A percentile compares a stretch with the other conserved stretches of the same genome.
Conservation (phyloP, 495 filamentous ascomycete species). For the Penicillium waksmanii region DNA sequence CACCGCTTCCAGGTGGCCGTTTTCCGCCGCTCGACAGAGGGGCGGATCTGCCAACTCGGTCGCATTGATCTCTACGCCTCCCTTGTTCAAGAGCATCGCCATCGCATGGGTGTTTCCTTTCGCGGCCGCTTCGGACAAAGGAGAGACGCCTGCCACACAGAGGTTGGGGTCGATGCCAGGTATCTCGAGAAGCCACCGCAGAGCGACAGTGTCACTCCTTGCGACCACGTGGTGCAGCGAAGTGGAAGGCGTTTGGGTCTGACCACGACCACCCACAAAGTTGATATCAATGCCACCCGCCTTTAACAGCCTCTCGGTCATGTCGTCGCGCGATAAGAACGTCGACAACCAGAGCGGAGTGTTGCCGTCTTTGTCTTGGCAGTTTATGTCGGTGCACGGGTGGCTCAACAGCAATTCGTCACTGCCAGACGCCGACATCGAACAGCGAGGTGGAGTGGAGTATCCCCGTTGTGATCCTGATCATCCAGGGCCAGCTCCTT, state of each 20-base stretch:
- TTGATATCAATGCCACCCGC: too few species aligned
- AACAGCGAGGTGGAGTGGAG: slow-evolving; percentile 18
- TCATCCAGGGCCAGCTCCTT: slow-evolving; percentile 1
- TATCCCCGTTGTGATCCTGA: slow-evolving; percentile 12
- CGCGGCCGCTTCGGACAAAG: neutral
- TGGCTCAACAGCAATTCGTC: slow-evolving; percentile 15
- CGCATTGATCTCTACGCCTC: slow-evolving; percentile 5
- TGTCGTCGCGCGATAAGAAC: slow-evolving; percentile 11
- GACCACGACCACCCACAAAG: slow-evolving; percentile 6
- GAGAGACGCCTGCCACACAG: neutral
- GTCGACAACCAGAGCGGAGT: slow-evolving; percentile 19
- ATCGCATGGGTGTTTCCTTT: neutral
- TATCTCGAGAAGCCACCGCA: neutral
- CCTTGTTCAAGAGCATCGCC: slow-evolving; percentile 3
- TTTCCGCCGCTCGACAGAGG: neutral
- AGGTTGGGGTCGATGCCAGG: neutral
- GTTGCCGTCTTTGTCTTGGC: slow-evolving; percentile 11
- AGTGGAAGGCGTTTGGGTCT: slow-evolving; percentile 11
- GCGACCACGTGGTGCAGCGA: slow-evolving; percentile 16
- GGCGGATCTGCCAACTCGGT: slow-evolving; percentile 1
- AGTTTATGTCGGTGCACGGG: slow-evolving; percentile 5
- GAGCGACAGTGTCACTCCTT: slow-evolving; percentile 9
- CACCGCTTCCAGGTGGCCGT: neutral
- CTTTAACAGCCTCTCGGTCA: slow-evolving; percentile 14
- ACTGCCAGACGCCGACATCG: slow-evolving; percentile 5